Percentiles rank a stretch among this genome's conserved stretches.
These are phyloP conservation scores for Aspergillus sojae DNA, from an alignment of 2,329 filamentous ascomycete genomes.

Conservation along the genomic window DNA sequence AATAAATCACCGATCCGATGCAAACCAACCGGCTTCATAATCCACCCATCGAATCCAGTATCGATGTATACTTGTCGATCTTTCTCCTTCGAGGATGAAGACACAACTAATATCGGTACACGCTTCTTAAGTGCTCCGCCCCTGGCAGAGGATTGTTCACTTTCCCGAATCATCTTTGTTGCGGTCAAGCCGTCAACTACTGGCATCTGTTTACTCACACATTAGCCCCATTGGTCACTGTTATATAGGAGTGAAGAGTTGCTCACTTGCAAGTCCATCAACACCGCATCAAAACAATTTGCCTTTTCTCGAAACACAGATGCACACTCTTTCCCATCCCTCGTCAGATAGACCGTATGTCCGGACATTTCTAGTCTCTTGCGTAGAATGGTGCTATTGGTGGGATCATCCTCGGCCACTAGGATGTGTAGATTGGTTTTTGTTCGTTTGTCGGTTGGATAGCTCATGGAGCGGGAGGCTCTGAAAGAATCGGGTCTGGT, in stretches of 20 bases:
- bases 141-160: slow-evolving; percentile 55
- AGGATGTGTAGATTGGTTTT: slow-evolving; percentile 54
- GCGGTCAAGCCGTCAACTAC: slow-evolving; percentile 83
- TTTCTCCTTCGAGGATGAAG: slow-evolving; percentile 75
- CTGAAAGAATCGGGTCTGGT: background rate
- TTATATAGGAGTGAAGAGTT: background rate
- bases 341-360: slow-evolving; percentile 70
- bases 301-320: slow-evolving; percentile 67
- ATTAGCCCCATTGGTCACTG: background rate
- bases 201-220: slow-evolving; percentile 69
- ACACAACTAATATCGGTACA: slow-evolving; percentile 83
- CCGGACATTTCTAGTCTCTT: slow-evolving; percentile 78
- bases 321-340: slow-evolving; percentile 85
- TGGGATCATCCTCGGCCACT: slow-evolving; percentile 84
- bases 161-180: slow-evolving; percentile 79
- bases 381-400: slow-evolving; percentile 79
- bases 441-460: background rate
- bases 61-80: slow-evolving; percentile 70
- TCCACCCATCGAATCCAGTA: slow-evolving; percentile 86
- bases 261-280: slow-evolving; percentile 88
- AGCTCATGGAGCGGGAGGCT: background rate
- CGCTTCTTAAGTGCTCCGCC: slow-evolving; percentile 34
- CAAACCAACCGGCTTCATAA: slow-evolving; percentile 85
- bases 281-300: slow-evolving; percentile 70
- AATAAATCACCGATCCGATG: slow-evolving; percentile 70